Evolutionary conservation across 257 asterid genomes (phyloP).

Genomic region (Perilla frutescens): DNA sequence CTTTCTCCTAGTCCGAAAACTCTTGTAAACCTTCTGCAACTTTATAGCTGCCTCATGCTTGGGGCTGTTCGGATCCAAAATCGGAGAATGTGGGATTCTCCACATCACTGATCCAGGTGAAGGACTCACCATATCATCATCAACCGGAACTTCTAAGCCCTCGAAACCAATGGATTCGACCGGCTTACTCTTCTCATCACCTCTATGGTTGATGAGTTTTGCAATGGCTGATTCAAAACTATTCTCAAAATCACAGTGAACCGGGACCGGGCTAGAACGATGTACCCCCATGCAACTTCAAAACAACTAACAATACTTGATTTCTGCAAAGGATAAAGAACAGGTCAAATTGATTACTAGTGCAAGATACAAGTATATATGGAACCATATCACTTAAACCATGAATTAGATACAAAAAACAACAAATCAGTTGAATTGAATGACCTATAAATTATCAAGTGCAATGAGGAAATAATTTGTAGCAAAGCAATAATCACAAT

Average conservation of each 20-base stretch:
- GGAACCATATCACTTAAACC: background rate
- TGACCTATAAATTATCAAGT: background rate
- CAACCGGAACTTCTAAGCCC: conserved; percentile 6
- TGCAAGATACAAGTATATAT: background rate
- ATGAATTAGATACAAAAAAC: background rate
- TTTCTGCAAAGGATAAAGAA: conserved; percentile 24
- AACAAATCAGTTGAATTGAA: background rate
- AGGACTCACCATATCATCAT: conserved; percentile 27
- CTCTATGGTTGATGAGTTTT: conserved; percentile 19
- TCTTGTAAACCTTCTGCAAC: conserved; percentile 66
- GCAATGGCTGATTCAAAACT: conserved; percentile 36
- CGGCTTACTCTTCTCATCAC: conserved; percentile 6
- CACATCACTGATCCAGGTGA: conserved; percentile 22
- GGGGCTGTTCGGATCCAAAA: conserved; percentile 38
- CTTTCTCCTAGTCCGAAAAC: conserved; percentile 61
- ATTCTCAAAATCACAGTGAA: conserved; percentile 31
- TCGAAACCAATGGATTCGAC: conserved; percentile 18
- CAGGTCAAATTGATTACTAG: background rate
- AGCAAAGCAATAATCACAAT: no score
- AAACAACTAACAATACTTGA: conserved; percentile 11
- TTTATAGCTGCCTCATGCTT: conserved; percentile 62
- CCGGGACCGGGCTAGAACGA: conserved; percentile 30
- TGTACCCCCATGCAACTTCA: conserved; percentile 50
- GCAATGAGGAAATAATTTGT: background rate
- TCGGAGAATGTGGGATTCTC: conserved; percentile 28